Evolutionary conservation across 2,329 filamentous ascomycete species (phyloP), one percentile per base, ranked within the genome.

Genomic region (Fusarium camptoceras): DNA sequence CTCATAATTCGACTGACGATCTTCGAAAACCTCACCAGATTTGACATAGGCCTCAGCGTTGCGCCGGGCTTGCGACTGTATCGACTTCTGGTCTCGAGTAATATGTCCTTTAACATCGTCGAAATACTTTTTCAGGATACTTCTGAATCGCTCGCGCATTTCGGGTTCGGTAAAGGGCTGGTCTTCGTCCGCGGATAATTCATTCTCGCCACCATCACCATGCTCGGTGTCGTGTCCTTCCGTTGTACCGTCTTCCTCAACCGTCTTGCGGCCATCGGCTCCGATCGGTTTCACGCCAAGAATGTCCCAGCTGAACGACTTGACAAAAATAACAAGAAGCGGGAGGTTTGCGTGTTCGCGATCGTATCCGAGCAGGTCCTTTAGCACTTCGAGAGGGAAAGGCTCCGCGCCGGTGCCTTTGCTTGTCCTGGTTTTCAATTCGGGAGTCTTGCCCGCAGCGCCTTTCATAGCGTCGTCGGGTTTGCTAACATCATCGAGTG

Each of bases 41-140:
- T 98, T 98, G 75, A 99, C 95, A 75, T 99, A 99, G 8, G 95
- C 96, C 80, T 99, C 96, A 1, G 96, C 95, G 81, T 99, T 99
- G 73, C 95, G 94, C 68, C 94, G 93, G 56, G 93, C 94, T 81
- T 99, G 96, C 27, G 88, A 89, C 55, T 90, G 88, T 42, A 99
- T 91, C 42, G 92, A 91, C 79, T 97, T 96, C 78, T 99, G 96
- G 75, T 98, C 94, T n/a, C 93, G 91, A 30, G 94, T 80, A 30
- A 99, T 86, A 76, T 98, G 96, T 18, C 87, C 85, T 76, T 97
- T 97, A 71, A 98, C 93, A 77, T 97, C 94, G 58, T 98, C 93
- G 71, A 98, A 93, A 76, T 99, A 99, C 31, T 92, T 91, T 62
- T 87, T 91, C 28, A 99, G 83, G 30, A 99, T 90, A 70, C 92